A percentile compares a stretch with the other conserved stretches of the same genome.
Conservation (phyloP, 2,329 filamentous ascomycete species). For the Truncatella angustata region DNA sequence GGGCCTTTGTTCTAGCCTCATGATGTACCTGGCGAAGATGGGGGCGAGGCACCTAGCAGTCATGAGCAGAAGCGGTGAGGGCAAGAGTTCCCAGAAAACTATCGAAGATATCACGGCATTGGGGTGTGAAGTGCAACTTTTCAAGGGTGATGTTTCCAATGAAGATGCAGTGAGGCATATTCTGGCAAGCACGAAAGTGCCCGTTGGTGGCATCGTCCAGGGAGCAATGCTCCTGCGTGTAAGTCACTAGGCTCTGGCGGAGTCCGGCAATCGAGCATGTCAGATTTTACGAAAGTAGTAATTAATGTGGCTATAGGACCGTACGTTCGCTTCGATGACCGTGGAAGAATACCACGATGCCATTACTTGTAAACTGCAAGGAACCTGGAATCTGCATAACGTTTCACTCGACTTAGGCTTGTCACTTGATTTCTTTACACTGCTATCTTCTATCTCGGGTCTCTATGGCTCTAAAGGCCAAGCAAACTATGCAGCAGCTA, state of each 20-base stretch:
- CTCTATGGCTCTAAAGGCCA: slow-evolving; percentile 21
- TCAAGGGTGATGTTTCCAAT: slow-evolving; percentile 13
- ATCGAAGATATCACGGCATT: slow-evolving; percentile 13
- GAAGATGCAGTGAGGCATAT: slow-evolving; percentile 10
- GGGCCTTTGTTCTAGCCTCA: slow-evolving; percentile 24
- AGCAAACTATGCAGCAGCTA: slow-evolving; percentile 32
- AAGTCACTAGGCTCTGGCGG: neutral
- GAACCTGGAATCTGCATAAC: slow-evolving; percentile 27
- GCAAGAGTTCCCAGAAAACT: slow-evolving; percentile 22
- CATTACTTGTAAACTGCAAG: slow-evolving; percentile 26
- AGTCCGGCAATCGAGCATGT: too few species aligned
- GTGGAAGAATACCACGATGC: slow-evolving; percentile 19
- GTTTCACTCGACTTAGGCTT: slow-evolving; percentile 2
- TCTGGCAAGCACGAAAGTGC: neutral
- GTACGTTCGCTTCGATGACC: slow-evolving; percentile 13
- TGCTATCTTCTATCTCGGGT: slow-evolving; percentile 19
- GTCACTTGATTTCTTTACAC: slow-evolving; percentile 23
- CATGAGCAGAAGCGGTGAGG: slow-evolving; percentile 25
- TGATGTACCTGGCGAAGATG: slow-evolving; percentile 21
- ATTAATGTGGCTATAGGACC: neutral
- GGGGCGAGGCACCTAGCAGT: slow-evolving; percentile 23
- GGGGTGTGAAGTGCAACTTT: slow-evolving; percentile 12
- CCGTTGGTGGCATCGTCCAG: neutral
- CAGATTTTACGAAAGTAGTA: too few species aligned
- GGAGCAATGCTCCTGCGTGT: slow-evolving; percentile 2